Evolutionary conservation across 345 rosid species (phyloP).

Genomic region (Citropsis articulata): DNA sequence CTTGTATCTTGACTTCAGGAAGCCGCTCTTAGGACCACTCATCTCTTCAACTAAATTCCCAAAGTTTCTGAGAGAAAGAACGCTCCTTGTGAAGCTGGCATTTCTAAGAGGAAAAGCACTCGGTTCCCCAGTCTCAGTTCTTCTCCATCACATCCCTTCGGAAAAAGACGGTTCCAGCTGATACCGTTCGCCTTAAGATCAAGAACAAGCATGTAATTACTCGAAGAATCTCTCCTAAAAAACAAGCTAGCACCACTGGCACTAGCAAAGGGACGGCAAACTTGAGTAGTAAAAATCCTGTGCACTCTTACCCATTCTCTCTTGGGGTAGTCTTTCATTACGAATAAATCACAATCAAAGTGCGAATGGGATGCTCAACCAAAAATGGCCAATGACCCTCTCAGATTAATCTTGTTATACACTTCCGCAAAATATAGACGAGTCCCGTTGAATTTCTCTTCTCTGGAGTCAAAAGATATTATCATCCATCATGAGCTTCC

Average conservation of each 20-base stretch:
- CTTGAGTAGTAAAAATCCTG: no score
- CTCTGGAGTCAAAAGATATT: background rate
- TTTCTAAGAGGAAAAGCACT: background rate
- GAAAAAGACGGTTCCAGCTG: no score
- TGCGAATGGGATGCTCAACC: no score
- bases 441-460: background rate
- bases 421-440: background rate
- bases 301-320: no score
- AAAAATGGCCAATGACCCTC: no score
- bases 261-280: no score
- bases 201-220: background rate
- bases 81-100: background rate
- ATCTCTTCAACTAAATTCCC: background rate
- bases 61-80: background rate
- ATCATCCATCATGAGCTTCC: background rate
- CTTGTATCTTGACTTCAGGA: background rate
- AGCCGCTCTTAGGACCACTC: background rate
- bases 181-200: background rate
- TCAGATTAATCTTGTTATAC: no score
- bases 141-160: no score
- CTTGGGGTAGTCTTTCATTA: no score
- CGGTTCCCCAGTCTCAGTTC: no score
- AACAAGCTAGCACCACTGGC: background rate
- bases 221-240: background rate
- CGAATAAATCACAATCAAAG: no score